Evolutionary conservation across 331 rosid genomes (phyloP).

Genomic region (Cydonia oblonga): DNA sequence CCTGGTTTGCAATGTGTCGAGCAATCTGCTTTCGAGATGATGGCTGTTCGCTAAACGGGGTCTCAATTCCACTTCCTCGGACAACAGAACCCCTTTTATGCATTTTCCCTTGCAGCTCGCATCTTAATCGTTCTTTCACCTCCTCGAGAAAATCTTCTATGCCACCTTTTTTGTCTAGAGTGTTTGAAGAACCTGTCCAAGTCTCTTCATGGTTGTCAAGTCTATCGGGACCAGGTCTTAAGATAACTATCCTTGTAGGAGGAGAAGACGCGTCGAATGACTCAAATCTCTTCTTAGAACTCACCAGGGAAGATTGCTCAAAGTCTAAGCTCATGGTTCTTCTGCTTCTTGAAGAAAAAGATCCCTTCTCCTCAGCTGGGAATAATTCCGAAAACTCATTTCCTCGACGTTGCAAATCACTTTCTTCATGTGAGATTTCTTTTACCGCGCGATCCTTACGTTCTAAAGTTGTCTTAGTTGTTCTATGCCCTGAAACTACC

Average conservation of each 20-base stretch:
- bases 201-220: slow-evolving; percentile 46
- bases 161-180: slow-evolving; percentile 49
- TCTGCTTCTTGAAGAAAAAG: slow-evolving; percentile 51
- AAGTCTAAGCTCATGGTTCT: slow-evolving; percentile 57
- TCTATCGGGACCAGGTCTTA: slow-evolving; percentile 85
- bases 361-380: slow-evolving; percentile 29
- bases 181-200: slow-evolving; percentile 49
- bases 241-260: slow-evolving; percentile 75
- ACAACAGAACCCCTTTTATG: slow-evolving; percentile 42
- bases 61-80: slow-evolving; percentile 83
- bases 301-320: slow-evolving; percentile 52
- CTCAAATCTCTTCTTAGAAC: slow-evolving; percentile 24
- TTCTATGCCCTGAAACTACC: slow-evolving; percentile 18
- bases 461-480: slow-evolving; percentile 28
- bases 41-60: slow-evolving; percentile 61
- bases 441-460: slow-evolving; percentile 18
- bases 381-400: slow-evolving; percentile 18
- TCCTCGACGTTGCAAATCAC: slow-evolving; percentile 20
- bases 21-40: slow-evolving; percentile 70
- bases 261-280: slow-evolving; percentile 28
- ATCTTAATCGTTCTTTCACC: slow-evolving; percentile 75
- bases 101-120: slow-evolving; percentile 66
- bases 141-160: slow-evolving; percentile 91
- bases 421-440: slow-evolving; percentile 14
- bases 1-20: slow-evolving; percentile 59